Percentiles rank a stretch among this genome's conserved stretches.
Evolutionary conservation across 2,329 filamentous ascomycete genomes (phyloP).

Genomic region (Trichoderma aggressivum): DNA sequence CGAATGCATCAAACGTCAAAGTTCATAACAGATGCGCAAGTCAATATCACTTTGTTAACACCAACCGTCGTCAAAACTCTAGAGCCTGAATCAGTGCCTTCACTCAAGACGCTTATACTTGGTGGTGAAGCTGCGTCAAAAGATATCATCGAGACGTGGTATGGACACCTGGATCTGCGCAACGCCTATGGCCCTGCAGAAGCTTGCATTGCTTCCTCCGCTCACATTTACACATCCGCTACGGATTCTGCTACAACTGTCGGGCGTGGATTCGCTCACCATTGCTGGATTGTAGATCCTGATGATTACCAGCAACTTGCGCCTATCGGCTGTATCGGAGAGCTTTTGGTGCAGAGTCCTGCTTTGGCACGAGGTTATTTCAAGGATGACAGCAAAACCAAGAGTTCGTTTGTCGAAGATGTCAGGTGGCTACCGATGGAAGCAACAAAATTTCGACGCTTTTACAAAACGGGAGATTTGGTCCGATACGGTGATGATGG

Average conservation of each 20-base stretch:
- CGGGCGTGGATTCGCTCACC: constrained; percentile 15
- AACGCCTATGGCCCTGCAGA: constrained; percentile 25
- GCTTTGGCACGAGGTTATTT: constrained; percentile 25
- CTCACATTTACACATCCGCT: neutral
- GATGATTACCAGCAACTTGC: constrained; percentile 22
- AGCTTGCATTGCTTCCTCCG: constrained; percentile 4
- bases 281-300: constrained; percentile 23
- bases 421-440: neutral
- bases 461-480: constrained; percentile 12
- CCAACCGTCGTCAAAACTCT: constrained; percentile 17
- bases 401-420: constrained; percentile 18
- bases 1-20: neutral
- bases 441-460: neutral
- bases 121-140: constrained; percentile 31
- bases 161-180: constrained; percentile 3
- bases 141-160: constrained; percentile 22
- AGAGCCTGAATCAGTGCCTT: neutral
- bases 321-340: constrained; percentile 24
- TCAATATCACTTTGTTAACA: constrained; percentile 19
- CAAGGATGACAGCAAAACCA: constrained; percentile 22
- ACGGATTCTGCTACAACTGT: neutral
- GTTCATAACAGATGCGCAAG: constrained; percentile 1
- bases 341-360: constrained; percentile 25
- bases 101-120: constrained; percentile 17
- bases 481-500: constrained; percentile 2